These are phyloP conservation scores for Hypoxylon fuscum DNA, from an alignment of 495 filamentous ascomycete species.

Conservation along the genomic window DNA sequence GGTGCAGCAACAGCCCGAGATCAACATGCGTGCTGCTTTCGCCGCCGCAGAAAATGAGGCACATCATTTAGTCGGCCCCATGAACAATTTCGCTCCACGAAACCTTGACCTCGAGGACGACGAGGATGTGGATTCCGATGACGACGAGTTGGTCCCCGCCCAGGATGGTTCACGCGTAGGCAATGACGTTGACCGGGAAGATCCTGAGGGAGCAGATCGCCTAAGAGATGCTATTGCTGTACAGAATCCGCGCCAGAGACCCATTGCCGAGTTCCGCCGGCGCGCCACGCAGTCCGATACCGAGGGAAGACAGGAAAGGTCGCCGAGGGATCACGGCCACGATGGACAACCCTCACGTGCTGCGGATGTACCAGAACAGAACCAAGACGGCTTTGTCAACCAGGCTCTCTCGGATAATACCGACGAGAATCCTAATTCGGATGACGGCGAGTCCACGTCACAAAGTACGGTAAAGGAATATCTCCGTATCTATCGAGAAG, in stretches of 20 bases:
- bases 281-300: conserved; percentile 8
- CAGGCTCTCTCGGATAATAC: background rate
- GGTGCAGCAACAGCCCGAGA: conserved; percentile 91
- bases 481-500: conserved; percentile 61
- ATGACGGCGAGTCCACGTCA: conserved; percentile 12
- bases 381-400: conserved; percentile 7
- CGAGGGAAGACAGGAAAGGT: background rate
- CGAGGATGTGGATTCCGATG: conserved; percentile 30
- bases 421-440: background rate
- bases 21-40: conserved; percentile 67
- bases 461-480: conserved; percentile 52
- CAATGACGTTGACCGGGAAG: conserved; percentile 18
- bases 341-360: background rate
- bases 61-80: conserved; percentile 49
- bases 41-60: conserved; percentile 60
- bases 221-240: conserved; percentile 13
- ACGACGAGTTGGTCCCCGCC: conserved; percentile 15
- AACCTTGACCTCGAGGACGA: conserved; percentile 21
- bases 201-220: conserved; percentile 8
- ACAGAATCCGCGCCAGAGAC: conserved; percentile 30
- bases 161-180: background rate
- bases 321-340: background rate
- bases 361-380: background rate
- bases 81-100: conserved; percentile 15
- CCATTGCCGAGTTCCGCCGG: conserved; percentile 34